A percentile compares a stretch with the other conserved stretches of the same genome.
These are phyloP conservation scores for Pseudogymnoascus sp. DNA, from an alignment of 2,329 filamentous ascomycete genomes.

Conservation along the genomic window DNA sequence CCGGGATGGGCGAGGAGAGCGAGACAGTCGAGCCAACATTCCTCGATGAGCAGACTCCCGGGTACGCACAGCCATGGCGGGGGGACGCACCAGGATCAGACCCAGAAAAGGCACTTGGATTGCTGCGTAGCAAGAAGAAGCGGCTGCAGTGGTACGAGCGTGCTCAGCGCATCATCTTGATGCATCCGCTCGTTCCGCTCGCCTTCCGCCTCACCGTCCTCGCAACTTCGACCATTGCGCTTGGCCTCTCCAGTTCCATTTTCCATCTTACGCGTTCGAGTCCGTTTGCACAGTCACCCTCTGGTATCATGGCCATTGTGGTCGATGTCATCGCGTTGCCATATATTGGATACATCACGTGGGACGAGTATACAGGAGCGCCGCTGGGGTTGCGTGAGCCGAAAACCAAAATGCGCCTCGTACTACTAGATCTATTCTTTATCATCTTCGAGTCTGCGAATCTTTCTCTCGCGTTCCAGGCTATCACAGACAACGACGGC, in stretches of 20 bases:
- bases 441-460: conserved; percentile 97
- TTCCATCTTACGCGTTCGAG: conserved; percentile 43
- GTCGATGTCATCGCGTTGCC: conserved; percentile 84
- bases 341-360: conserved; percentile 90
- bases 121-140: conserved; percentile 25
- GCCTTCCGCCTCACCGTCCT: conserved; percentile 77
- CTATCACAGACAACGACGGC: conserved; percentile 58
- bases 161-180: conserved; percentile 20
- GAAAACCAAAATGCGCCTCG: conserved; percentile 78
- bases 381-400: conserved; percentile 80
- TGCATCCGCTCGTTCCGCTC: conserved; percentile 66
- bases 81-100: conserved; percentile 25
- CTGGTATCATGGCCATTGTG: conserved; percentile 79
- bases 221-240: conserved; percentile 71
- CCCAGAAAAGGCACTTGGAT: conserved; percentile 22
- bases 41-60: conserved; percentile 26
- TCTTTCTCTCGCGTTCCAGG: conserved; percentile 80
- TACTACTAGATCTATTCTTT: conserved; percentile 89
- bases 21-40: conserved; percentile 24
- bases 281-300: conserved; percentile 55
- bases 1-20: conserved; percentile 20
- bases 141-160: conserved; percentile 13
- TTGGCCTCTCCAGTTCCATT: conserved; percentile 72
- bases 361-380: conserved; percentile 92
- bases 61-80: conserved; percentile 29